A percentile compares a stretch with the other conserved stretches of the same genome.
These are phyloP conservation scores for Decorospora gaudefroyi DNA, from an alignment of 2,329 filamentous ascomycete species.

Conservation along the genomic window DNA sequence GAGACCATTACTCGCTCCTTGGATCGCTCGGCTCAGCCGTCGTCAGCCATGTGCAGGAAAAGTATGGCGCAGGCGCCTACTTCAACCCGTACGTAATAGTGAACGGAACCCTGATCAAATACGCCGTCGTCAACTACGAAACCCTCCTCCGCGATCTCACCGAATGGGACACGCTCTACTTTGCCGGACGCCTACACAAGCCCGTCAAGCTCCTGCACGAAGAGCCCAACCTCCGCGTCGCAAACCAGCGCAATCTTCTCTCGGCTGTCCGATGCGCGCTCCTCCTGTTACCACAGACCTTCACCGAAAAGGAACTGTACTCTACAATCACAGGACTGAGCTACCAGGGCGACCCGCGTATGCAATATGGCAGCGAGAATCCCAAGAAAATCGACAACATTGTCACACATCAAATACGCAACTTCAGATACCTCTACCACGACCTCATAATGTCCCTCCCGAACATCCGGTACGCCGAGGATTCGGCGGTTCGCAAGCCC, in stretches of 20 bases:
- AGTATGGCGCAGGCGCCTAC: slow-evolving; percentile 90
- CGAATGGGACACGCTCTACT: slow-evolving; percentile 91
- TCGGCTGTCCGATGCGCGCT: slow-evolving; percentile 89
- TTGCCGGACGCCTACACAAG: slow-evolving; percentile 95
- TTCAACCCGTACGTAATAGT: slow-evolving; percentile 96
- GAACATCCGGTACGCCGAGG: slow-evolving; percentile 78
- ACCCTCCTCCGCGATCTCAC: slow-evolving; percentile 85
- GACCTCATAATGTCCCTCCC: slow-evolving; percentile 88
- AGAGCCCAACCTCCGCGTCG: slow-evolving; percentile 86
- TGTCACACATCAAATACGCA: slow-evolving; percentile 84
- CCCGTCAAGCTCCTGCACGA: slow-evolving; percentile 97
- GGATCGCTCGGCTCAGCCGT: slow-evolving; percentile 81
- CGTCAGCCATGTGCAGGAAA: slow-evolving; percentile 84
- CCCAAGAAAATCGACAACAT: slow-evolving; percentile 93
- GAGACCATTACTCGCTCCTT: slow-evolving; percentile 87
- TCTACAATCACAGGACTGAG: slow-evolving; percentile 88
- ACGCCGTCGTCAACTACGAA: slow-evolving; percentile 92
- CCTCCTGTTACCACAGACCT: slow-evolving; percentile 78
- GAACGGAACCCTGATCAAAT: slow-evolving; percentile 96
- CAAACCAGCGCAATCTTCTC: slow-evolving; percentile 94
- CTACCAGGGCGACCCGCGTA: slow-evolving; percentile 95
- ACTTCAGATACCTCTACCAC: slow-evolving; percentile 89
- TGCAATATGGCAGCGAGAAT: slow-evolving; percentile 88
- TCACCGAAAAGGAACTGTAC: slow-evolving; percentile 87
- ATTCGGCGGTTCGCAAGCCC: slow-evolving; percentile 57